These are phyloP conservation scores for Trichoderma lentiforme DNA, from an alignment of 2,329 filamentous ascomycete genomes.

Conservation along the genomic window DNA sequence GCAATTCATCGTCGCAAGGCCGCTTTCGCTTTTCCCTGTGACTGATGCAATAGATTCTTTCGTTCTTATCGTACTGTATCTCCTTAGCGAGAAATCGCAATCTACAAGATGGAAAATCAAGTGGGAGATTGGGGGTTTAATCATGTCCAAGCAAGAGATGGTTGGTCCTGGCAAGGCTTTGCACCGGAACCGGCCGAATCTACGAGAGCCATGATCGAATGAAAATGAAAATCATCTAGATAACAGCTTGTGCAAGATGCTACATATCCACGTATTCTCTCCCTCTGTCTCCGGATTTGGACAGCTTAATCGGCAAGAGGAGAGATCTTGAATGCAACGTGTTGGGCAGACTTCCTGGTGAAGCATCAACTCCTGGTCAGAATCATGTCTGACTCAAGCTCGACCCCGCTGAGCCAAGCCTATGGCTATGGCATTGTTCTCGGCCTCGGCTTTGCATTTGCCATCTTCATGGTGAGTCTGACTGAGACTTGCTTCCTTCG, in stretches of 20 bases:
- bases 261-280: not conserved
- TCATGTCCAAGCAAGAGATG: not conserved
- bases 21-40: not conserved
- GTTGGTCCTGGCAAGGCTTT: not conserved
- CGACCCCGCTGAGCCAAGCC: constrained; percentile 50
- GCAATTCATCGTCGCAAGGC: not conserved
- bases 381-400: constrained; percentile 5
- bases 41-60: not conserved
- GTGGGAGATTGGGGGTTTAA: not conserved
- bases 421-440: constrained; percentile 77
- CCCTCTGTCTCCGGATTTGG: not conserved
- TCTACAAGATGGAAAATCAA: not conserved
- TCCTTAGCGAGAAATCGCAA: not conserved
- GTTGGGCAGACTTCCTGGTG: not conserved
- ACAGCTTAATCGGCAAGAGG: not conserved
- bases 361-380: not conserved
- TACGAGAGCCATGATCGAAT: not conserved
- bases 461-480: constrained; percentile 59
- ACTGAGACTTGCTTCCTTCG: not conserved
- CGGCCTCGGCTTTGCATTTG: constrained; percentile 70
- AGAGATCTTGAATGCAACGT: not conserved
- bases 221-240: not conserved
- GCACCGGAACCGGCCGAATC: not conserved
- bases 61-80: not conserved
- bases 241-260: not conserved